Percentiles rank a stretch among this genome's conserved stretches.
These are phyloP conservation scores for Eucalyptus regnans DNA, from an alignment of 345 rosid species.

Conservation along the genomic window DNA sequence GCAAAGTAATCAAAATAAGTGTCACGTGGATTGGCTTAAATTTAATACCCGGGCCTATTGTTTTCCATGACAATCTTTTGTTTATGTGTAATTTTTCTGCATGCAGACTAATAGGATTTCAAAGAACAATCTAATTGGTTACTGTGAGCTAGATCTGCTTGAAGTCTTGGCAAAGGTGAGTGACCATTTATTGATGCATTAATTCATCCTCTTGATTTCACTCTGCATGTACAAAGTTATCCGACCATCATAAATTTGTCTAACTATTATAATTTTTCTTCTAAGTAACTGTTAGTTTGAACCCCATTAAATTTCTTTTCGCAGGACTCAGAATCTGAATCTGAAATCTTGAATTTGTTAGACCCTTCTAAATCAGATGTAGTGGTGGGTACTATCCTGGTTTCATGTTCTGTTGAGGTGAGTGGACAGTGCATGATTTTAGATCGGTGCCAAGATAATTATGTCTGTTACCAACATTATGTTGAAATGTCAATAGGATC, in stretches of 20 bases:
- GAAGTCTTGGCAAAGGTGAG: conserved; percentile 57
- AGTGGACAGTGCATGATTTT: background rate
- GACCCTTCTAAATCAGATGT: conserved; percentile 51
- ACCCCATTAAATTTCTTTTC: background rate
- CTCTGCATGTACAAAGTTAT: background rate
- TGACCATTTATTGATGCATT: background rate
- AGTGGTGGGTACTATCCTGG: conserved; percentile 51
- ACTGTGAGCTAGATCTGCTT: conserved; percentile 69
- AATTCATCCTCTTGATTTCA: background rate
- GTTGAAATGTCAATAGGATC: conserved; percentile 42
- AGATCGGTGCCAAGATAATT: background rate
- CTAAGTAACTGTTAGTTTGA: background rate
- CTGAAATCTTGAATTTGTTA: conserved; percentile 40
- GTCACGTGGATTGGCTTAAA: background rate
- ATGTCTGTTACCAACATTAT: background rate
- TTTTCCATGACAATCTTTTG: background rate
- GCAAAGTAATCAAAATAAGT: background rate
- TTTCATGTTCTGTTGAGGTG: conserved; percentile 89
- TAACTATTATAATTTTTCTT: background rate
- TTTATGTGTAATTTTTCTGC: background rate
- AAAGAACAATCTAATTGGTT: conserved; percentile 72
- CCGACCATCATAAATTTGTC: background rate
- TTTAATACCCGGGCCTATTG: background rate
- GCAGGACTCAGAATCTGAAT: conserved; percentile 52
- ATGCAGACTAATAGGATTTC: conserved; percentile 77